A percentile compares a stretch with the other conserved stretches of the same genome.
These are phyloP conservation scores for Serendipita sp. DNA, from an alignment of 768 basidiomycete species.

Conservation along the genomic window DNA sequence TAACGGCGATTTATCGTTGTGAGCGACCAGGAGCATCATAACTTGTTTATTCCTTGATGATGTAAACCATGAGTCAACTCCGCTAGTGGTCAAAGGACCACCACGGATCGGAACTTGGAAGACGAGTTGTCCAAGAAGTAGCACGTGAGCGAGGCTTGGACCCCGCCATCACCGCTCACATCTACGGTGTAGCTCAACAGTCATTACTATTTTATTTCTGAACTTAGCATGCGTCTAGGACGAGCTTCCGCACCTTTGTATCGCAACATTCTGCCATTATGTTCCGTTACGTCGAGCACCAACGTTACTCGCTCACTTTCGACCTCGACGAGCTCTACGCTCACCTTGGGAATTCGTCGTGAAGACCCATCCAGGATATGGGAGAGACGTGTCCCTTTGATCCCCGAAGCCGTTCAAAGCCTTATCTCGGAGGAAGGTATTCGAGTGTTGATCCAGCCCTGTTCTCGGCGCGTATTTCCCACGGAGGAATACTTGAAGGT, in stretches of 20 bases:
- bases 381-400: constrained; percentile 76
- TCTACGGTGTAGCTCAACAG: background rate
- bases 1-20: too few species aligned
- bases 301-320: too few species aligned
- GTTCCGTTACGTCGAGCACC: background rate
- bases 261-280: background rate
- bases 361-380: constrained; percentile 72
- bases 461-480: constrained; percentile 57
- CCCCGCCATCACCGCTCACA: background rate
- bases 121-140: background rate
- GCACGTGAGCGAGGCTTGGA: background rate
- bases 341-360: constrained; percentile 42
- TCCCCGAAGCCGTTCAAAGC: constrained; percentile 52
- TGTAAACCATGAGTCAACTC: too few species aligned
- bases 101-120: background rate
- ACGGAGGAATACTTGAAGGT: constrained; percentile 53
- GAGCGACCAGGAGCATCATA: too few species aligned
- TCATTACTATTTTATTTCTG: background rate
- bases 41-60: too few species aligned
- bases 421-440: constrained; percentile 42
- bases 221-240: background rate
- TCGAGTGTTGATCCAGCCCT: constrained; percentile 58
- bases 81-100: too few species aligned
- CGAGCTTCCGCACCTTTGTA: background rate
- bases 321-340: background rate